Evolutionary conservation across 495 filamentous ascomycete genomes (phyloP).

Genomic region (Lophium mytilinum): DNA sequence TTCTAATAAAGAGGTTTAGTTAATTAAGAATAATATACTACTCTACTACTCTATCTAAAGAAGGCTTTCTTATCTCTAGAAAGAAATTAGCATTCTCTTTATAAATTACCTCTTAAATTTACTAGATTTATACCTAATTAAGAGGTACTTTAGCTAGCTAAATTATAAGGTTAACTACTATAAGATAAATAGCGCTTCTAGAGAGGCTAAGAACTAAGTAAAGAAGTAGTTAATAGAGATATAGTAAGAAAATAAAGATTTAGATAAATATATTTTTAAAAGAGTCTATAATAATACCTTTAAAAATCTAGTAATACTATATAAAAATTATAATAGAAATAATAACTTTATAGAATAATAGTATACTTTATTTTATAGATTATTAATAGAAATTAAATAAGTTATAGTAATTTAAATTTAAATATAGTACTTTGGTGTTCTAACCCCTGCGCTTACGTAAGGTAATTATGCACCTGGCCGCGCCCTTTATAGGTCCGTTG

Average conservation of each 20-base stretch:
- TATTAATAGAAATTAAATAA: neutral
- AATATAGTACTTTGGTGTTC: neutral
- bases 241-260: neutral
- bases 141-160: neutral
- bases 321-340: neutral
- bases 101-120: neutral
- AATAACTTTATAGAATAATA: neutral
- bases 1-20: neutral
- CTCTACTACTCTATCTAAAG: neutral
- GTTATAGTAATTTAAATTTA: neutral
- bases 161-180: neutral
- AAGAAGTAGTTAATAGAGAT: neutral
- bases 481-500: neutral
- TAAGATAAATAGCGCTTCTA: neutral
- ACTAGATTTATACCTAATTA: neutral
- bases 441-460: neutral
- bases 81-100: neutral
- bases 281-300: neutral
- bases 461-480: neutral
- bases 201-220: neutral
- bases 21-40: neutral
- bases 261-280: neutral
- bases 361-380: neutral
- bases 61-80: neutral
- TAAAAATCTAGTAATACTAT: neutral